These are phyloP conservation scores for Rhizopogon vinicolor DNA, from an alignment of 768 basidiomycete genomes.

Conservation along the genomic window DNA sequence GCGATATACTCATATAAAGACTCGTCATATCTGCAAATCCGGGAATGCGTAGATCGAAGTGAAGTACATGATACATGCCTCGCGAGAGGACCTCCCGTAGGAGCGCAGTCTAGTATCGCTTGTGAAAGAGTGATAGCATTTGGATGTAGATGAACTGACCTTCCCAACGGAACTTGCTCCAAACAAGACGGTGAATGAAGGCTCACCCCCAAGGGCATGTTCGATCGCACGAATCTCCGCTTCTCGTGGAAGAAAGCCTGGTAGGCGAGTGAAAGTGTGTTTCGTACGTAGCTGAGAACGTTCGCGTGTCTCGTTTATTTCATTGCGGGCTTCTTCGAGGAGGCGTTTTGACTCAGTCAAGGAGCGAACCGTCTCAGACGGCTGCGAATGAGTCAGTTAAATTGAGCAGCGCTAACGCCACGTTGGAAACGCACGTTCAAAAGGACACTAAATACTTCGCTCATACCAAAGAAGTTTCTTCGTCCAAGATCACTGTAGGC, in stretches of 20 bases:
- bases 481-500: constrained; percentile 60
- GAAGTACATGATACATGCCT: constrained; percentile 70
- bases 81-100: constrained; percentile 71
- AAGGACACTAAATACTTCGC: constrained; percentile 72
- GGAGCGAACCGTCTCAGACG: constrained; percentile 73
- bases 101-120: constrained; percentile 55
- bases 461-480: constrained; percentile 75
- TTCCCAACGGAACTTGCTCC: constrained; percentile 83
- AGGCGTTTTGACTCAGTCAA: constrained; percentile 73
- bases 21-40: constrained; percentile 81
- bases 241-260: constrained; percentile 67
- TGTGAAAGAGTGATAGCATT: background rate
- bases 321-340: constrained; percentile 73
- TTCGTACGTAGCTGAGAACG: constrained; percentile 61
- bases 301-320: constrained; percentile 66
- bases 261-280: constrained; percentile 75
- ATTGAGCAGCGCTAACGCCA: background rate
- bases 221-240: constrained; percentile 64
- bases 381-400: constrained; percentile 37
- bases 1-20: constrained; percentile 70
- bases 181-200: constrained; percentile 76
- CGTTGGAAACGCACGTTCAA: constrained; percentile 52
- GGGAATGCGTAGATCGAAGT: constrained; percentile 80
- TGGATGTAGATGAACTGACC: constrained; percentile 30
- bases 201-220: constrained; percentile 59